Conservation (phyloP, 768 basidiomycete genomes). For the Tylopilus vinaceipallidus region DNA sequence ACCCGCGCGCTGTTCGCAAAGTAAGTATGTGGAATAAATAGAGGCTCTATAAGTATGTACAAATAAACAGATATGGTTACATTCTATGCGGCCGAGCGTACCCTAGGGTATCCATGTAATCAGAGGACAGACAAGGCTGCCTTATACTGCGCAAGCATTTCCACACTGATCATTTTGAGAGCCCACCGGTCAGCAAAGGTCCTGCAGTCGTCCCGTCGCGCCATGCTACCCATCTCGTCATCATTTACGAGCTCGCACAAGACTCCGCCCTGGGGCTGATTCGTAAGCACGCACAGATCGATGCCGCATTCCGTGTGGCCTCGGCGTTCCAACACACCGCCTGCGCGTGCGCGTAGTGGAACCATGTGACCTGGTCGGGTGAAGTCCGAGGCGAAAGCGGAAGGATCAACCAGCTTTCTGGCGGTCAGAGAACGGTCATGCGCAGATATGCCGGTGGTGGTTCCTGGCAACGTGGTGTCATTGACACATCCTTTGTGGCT, state of each 20-base stretch:
- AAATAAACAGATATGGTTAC: not conserved
- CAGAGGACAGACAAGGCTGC: not conserved
- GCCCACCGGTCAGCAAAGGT: constrained; percentile 89
- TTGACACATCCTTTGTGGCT: not conserved
- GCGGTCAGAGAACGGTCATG: constrained; percentile 90
- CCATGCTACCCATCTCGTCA: constrained; percentile 86
- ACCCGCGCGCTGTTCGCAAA: too few species aligned
- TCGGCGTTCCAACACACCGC: constrained; percentile 81
- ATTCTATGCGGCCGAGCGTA: not conserved
- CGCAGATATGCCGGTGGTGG: constrained; percentile 95
- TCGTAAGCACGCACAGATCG: constrained; percentile 79
- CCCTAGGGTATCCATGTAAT: not conserved
- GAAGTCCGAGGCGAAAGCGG: constrained; percentile 63
- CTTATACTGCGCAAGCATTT: constrained; percentile 61
- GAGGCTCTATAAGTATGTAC: too few species aligned
- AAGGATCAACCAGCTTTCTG: constrained; percentile 70
- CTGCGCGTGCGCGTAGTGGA: constrained; percentile 81
- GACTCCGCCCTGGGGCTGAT: constrained; percentile 63
- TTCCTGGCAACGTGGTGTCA: constrained; percentile 46
- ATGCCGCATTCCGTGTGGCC: constrained; percentile 94
- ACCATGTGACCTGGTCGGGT: constrained; percentile 94
- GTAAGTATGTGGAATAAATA: too few species aligned
- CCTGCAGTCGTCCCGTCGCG: constrained; percentile 90
- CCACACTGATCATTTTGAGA: constrained; percentile 92
- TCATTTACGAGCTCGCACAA: constrained; percentile 97